phyloP scores from a whole-genome alignment of 306 rosid species.

The Adenanthera pavonina region DNA sequence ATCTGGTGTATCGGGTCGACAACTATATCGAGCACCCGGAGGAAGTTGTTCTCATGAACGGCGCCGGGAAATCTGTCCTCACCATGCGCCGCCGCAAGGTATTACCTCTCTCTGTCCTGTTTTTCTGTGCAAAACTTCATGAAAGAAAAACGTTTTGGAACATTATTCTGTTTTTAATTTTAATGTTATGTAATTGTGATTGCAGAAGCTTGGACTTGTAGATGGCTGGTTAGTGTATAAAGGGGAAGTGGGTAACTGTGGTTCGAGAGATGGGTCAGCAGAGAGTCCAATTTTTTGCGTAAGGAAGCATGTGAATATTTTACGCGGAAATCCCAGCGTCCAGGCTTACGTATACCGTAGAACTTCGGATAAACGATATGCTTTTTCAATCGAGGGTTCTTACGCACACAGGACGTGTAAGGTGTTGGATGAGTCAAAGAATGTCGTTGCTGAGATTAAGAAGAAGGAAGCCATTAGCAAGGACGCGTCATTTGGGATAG shows the following conservation, averaged over 20 bases:
- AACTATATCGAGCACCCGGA: slow-evolving; percentile 66
- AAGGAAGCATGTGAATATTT: slow-evolving; percentile 57
- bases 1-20: slow-evolving; percentile 80
- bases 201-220: slow-evolving; percentile 61
- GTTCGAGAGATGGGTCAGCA: slow-evolving; percentile 27
- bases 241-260: slow-evolving; percentile 54
- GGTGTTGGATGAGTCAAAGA: slow-evolving; percentile 61
- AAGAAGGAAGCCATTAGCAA: slow-evolving; percentile 61
- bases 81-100: slow-evolving; percentile 77
- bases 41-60: slow-evolving; percentile 83
- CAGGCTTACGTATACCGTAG: slow-evolving; percentile 59
- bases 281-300: slow-evolving; percentile 61
- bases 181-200: neutral
- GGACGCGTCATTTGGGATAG: slow-evolving; percentile 70
- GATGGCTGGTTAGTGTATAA: slow-evolving; percentile 71
- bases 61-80: slow-evolving; percentile 70
- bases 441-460: slow-evolving; percentile 74
- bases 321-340: slow-evolving; percentile 45
- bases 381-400: slow-evolving; percentile 67
- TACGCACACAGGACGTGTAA: slow-evolving; percentile 67
- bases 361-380: slow-evolving; percentile 38
- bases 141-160: neutral
- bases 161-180: neutral
- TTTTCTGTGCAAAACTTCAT: neutral
- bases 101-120: neutral